Base-by-base conservation (phyloP, 768 basidiomycete species). In the Myochromella boudieri region DNA sequence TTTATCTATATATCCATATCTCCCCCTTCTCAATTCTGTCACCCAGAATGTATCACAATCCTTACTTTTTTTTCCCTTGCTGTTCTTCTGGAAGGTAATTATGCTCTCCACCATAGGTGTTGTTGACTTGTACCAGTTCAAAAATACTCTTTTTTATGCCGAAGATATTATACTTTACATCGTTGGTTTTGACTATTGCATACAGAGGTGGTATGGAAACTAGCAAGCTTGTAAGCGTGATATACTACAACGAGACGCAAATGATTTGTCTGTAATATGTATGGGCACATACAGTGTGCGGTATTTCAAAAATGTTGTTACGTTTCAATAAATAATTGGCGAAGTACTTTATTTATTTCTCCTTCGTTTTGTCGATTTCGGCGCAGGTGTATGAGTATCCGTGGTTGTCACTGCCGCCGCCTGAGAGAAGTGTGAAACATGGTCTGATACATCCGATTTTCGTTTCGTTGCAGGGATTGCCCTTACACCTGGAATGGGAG, bases 151-250 rank as follows among this genome's bases (percentile, higher is more conserved):
- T 10, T 45, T 37, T 22, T 37, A 36, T 22, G 38, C 18, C 32
- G 46, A 42, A 51, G 49, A 52, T 21, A 52, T 44, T 52, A 55
- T 52, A 55, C 44, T 55, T 55, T 55, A 55, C 54, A 55, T 29
- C 17, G 31, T 33, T 55, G 29, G 31, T 42, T 41, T 34, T n/a
- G 39, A 42, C 40, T 48, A 48, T 39, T 49, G 40, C 48, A 17
- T 22, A 12, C 3, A 24, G 46, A 27, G 45, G 42, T 24, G 40
- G 14, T 22, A 15, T 14, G 34, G 3, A 29, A 21, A 17, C n/a
- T 20, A 37, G 36, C 37, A 31, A 28, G 28, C 20, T 33, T 37
- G 42, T 15, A 36, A 48, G 31, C 20, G 43, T 29, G 32, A 20
- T 34, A 26, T 18, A 33, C 20, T 45, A 34, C 29, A 40, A 40